These are phyloP conservation scores for Viola odorata DNA, from an alignment of 345 rosid species.

Conservation along the genomic window DNA sequence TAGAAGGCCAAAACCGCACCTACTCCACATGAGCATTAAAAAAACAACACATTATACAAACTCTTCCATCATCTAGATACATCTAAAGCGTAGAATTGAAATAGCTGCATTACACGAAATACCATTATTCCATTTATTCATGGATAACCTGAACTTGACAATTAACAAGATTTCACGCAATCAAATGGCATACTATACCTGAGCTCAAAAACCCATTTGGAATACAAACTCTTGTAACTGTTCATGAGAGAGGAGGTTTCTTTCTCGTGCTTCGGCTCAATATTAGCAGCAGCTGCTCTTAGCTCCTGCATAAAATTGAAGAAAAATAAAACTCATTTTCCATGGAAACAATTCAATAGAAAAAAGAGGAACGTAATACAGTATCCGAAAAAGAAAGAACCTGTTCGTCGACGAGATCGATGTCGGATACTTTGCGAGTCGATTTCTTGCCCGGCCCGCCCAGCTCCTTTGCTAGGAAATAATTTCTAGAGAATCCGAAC, in stretches of 20 bases:
- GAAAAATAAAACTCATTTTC: neutral
- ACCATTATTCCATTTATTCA: too few species aligned
- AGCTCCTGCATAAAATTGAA: slow-evolving; percentile 44
- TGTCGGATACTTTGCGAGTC: slow-evolving; percentile 58
- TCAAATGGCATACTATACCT: slow-evolving; percentile 29
- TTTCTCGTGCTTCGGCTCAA: slow-evolving; percentile 58
- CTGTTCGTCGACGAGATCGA: slow-evolving; percentile 73
- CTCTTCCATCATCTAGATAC: neutral
- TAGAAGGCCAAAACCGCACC: slow-evolving; percentile 89
- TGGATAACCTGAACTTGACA: too few species aligned
- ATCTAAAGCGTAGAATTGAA: neutral
- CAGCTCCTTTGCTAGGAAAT: slow-evolving; percentile 78
- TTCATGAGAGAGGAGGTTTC: slow-evolving; percentile 47
- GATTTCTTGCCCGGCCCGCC: slow-evolving; percentile 58
- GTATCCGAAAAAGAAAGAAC: slow-evolving; percentile 19
- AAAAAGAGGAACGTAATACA: neutral
- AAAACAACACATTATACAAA: neutral
- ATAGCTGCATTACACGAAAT: too few species aligned
- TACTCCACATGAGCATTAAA: slow-evolving; percentile 9
- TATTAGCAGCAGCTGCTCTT: slow-evolving; percentile 44
- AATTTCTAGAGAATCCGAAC: slow-evolving; percentile 79
- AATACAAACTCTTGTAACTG: slow-evolving; percentile 56
- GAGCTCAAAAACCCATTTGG: slow-evolving; percentile 69
- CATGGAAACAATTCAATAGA: neutral
- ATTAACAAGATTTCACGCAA: too few species aligned